A percentile compares a stretch with the other conserved stretches of the same genome.
Evolutionary conservation across 2,329 filamentous ascomycete genomes (phyloP).

Genomic region (Fusarium tanahbumbuense): DNA sequence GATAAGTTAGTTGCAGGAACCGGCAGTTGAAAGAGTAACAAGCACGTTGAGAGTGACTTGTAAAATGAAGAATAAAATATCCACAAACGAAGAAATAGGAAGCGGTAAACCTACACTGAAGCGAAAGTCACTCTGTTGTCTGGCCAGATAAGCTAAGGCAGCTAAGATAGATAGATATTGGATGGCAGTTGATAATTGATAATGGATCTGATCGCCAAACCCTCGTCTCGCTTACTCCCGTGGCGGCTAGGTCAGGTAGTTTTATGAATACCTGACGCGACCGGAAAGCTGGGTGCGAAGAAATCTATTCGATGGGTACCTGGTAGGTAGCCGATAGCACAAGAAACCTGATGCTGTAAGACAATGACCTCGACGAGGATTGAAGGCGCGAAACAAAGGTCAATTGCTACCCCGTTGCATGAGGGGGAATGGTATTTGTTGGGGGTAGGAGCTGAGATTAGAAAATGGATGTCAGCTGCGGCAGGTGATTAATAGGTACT

Average conservation of each 20-base stretch:
- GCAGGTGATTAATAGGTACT: constrained; percentile 1
- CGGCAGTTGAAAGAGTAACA: constrained; percentile 21
- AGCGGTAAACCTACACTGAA: neutral
- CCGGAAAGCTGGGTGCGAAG: neutral
- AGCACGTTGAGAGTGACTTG: neutral
- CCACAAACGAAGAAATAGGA: neutral
- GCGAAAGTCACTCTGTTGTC: constrained; percentile 14
- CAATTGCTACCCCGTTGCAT: neutral
- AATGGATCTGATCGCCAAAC: constrained; percentile 5
- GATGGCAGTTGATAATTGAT: constrained; percentile 5
- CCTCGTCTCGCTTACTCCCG: constrained; percentile 21
- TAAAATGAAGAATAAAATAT: neutral
- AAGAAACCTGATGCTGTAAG: constrained; percentile 15
- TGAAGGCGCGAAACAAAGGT: neutral
- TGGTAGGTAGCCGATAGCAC: constrained; percentile 1
- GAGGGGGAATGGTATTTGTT: constrained; percentile 20
- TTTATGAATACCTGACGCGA: neutral
- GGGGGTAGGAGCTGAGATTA: constrained; percentile 16
- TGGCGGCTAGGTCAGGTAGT: neutral
- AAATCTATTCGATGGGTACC: neutral
- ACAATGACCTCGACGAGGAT: constrained; percentile 5
- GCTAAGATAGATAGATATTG: neutral
- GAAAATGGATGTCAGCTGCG: neutral
- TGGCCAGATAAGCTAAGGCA: constrained; percentile 4
- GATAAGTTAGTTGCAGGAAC: constrained; percentile 9